Percentiles rank a stretch among this genome's conserved stretches.
These are phyloP conservation scores for Hypsizygus ulmarius DNA, from an alignment of 1,284 basidiomycete genomes.

Conservation along the genomic window DNA sequence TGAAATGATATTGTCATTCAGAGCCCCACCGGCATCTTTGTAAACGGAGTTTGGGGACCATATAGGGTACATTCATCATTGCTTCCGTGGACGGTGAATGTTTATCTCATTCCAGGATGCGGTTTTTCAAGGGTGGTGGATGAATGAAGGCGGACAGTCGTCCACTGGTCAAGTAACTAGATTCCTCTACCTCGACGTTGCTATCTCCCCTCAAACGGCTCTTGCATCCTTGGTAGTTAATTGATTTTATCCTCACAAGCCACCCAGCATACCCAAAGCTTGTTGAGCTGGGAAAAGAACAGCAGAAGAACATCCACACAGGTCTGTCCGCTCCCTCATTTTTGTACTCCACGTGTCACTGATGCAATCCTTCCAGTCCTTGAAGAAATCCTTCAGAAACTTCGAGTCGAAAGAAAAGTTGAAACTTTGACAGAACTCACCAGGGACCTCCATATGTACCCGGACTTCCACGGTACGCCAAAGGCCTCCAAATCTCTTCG, in stretches of 20 bases:
- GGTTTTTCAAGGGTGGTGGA: conserved; percentile 94
- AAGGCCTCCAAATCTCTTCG: neutral
- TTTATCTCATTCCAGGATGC: conserved; percentile 51
- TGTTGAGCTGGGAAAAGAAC: conserved; percentile 51
- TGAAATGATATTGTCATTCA: neutral
- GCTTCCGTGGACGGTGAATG: neutral
- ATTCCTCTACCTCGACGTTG: conserved; percentile 14
- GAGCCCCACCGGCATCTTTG: conserved; percentile 82
- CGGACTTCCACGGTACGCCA: conserved; percentile 79
- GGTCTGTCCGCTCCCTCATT: conserved; percentile 32
- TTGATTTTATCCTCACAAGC: conserved; percentile 93
- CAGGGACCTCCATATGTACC: conserved; percentile 91
- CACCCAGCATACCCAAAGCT: conserved; percentile 83
- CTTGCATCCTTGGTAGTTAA: conserved; percentile 52
- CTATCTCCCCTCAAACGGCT: conserved; percentile 9
- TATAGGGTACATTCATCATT: conserved; percentile 60
- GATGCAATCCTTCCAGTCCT: conserved; percentile 52
- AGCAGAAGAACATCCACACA: conserved; percentile 56
- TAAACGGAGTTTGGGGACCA: conserved; percentile 95
- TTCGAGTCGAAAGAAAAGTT: conserved; percentile 55
- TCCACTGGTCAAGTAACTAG: conserved; percentile 85
- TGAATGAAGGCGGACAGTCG: conserved; percentile 99
- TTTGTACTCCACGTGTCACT: neutral
- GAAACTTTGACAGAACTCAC: conserved; percentile 80
- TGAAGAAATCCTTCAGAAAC: conserved; percentile 69